These are phyloP conservation scores for Aspergillus sp. DNA, from an alignment of 2,329 filamentous ascomycete species.

Conservation along the genomic window DNA sequence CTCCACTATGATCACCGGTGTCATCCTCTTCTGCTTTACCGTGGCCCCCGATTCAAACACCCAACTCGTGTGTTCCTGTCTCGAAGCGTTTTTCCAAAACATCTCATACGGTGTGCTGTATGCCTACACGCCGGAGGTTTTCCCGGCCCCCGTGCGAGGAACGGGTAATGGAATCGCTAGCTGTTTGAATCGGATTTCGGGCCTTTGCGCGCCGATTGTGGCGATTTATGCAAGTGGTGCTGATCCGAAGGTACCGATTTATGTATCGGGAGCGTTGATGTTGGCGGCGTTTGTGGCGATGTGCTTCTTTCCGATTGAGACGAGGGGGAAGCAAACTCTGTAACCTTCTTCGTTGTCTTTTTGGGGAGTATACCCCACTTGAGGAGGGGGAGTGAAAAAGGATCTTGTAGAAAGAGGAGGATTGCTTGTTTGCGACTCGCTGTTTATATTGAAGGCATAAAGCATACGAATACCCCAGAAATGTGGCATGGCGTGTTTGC, in stretches of 20 bases:
- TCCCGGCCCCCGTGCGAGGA: constrained; percentile 50
- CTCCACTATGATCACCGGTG: constrained; percentile 45
- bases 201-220: constrained; percentile 40
- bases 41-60: constrained; percentile 41
- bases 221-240: constrained; percentile 34
- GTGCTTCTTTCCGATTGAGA: constrained; percentile 42
- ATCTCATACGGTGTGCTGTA: constrained; percentile 53
- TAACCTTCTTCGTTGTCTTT: constrained; percentile 9
- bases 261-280: constrained; percentile 39
- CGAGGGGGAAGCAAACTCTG: constrained; percentile 37
- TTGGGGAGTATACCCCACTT: background rate
- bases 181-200: constrained; percentile 40
- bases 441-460: background rate
- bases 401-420: too few relatives aligned
- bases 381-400: too few relatives aligned
- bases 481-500: too few relatives aligned
- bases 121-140: constrained; percentile 54
- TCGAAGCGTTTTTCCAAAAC: constrained; percentile 53
- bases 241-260: constrained; percentile 40
- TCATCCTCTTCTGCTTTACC: constrained; percentile 52
- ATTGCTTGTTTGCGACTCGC: too few relatives aligned
- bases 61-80: constrained; percentile 47
- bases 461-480: background rate
- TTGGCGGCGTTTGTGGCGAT: constrained; percentile 41
- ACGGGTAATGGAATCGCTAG: constrained; percentile 47